These are phyloP conservation scores for Paraurostyla sp. DNA, from an alignment of 73 alveolate species.

Conservation along the genomic window DNA sequence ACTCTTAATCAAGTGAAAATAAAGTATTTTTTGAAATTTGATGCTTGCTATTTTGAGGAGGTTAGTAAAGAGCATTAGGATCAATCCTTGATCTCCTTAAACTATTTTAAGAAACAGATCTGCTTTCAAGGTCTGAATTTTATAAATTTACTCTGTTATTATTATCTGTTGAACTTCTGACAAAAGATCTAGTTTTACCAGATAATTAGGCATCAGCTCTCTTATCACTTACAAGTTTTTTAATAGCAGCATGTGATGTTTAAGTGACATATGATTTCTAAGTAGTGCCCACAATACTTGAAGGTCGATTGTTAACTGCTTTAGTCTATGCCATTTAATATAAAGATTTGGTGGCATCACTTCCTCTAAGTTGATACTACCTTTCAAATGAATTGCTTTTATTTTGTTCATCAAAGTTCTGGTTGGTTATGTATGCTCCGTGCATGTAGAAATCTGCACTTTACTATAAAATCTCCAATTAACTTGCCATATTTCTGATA, in stretches of 20 bases:
- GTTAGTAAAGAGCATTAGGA: background rate
- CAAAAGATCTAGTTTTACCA: background rate
- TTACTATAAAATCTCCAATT: background rate
- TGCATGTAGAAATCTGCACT: slow-evolving; percentile 24
- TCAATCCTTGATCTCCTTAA: too few species aligned
- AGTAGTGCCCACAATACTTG: too few species aligned
- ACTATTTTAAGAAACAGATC: slow-evolving; percentile 16
- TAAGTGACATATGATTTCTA: background rate
- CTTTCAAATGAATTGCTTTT: slow-evolving; percentile 5
- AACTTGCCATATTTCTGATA: background rate
- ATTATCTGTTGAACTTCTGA: slow-evolving; percentile 27
- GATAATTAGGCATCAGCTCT: background rate
- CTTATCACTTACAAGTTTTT: slow-evolving; percentile 1
- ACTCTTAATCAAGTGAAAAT: background rate
- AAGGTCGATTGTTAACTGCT: too few species aligned
- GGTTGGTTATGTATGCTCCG: background rate
- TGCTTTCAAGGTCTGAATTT: background rate
- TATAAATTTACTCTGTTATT: background rate
- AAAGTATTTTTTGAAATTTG: background rate
- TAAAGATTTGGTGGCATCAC: slow-evolving; percentile 38
- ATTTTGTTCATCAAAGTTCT: background rate
- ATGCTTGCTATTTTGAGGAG: background rate
- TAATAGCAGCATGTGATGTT: background rate
- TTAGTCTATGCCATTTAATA: background rate
- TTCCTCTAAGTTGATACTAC: background rate